These are phyloP conservation scores for Plasmodium gonderi DNA, from an alignment of 169 alveolate genomes.

Conservation along the genomic window DNA sequence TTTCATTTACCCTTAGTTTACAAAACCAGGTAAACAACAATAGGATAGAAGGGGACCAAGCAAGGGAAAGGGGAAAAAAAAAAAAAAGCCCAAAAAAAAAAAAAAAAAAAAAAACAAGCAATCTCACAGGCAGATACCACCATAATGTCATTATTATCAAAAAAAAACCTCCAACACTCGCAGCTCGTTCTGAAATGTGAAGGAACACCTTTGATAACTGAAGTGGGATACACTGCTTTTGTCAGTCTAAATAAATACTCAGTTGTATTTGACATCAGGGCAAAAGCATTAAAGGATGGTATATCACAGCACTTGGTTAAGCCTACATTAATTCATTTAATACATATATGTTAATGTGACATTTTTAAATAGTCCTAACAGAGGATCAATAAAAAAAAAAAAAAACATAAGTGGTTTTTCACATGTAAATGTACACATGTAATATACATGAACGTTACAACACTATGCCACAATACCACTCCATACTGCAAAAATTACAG, in stretches of 20 bases:
- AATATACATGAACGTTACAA: not conserved
- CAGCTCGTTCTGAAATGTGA: conserved; percentile 59
- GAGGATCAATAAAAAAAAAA: not conserved
- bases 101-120: no score
- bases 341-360: not conserved
- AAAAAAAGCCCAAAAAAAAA: not conserved
- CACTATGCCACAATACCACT: not conserved
- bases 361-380: not conserved
- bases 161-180: not conserved
- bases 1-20: conserved; percentile 34
- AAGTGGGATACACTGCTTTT: conserved; percentile 21
- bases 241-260: conserved; percentile 10
- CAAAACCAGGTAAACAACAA: conserved; percentile 33
- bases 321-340: not conserved
- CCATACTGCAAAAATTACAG: not conserved
- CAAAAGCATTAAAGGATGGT: conserved; percentile 62
- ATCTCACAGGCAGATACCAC: no score
- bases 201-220: conserved; percentile 37
- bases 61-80: not conserved
- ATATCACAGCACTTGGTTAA: conserved; percentile 70
- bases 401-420: no score
- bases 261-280: conserved; percentile 62
- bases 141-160: no score
- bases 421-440: not conserved
- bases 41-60: not conserved